Conservation (phyloP, 495 filamentous ascomycete genomes). For the Neurospora tetrasperma region DNA sequence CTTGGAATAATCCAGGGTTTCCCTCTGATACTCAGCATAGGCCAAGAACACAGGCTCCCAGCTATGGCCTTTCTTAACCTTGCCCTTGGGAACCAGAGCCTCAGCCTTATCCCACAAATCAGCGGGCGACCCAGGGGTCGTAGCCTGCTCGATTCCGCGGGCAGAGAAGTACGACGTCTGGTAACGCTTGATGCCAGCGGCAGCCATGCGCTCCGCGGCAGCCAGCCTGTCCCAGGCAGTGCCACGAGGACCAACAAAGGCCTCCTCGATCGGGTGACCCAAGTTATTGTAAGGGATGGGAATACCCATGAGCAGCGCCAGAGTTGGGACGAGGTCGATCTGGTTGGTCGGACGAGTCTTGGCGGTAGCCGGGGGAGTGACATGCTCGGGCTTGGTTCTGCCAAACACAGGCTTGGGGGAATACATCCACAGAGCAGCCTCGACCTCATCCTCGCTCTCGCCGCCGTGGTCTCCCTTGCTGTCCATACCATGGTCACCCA, state of each 20-base stretch:
- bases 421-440: constrained; percentile 98
- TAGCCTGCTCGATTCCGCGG: constrained; percentile 51
- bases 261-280: constrained; percentile 89
- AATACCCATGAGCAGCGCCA: constrained; percentile 76
- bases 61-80: constrained; percentile 17
- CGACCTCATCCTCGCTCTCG: constrained; percentile 87
- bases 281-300: constrained; percentile 97
- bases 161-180: constrained; percentile 50
- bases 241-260: constrained; percentile 61
- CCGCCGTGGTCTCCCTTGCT: constrained; percentile 93
- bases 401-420: constrained; percentile 78
- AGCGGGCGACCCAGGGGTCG: constrained; percentile 43
- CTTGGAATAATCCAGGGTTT: constrained; percentile 73
- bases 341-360: constrained; percentile 79
- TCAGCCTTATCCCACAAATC: constrained; percentile 46
- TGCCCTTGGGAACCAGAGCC: constrained; percentile 17
- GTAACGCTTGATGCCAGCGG: constrained; percentile 83
- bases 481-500: constrained; percentile 99
- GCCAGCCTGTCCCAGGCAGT: constrained; percentile 66
- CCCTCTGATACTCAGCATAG: constrained; percentile 63
- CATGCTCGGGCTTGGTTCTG: constrained; percentile 49
- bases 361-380: constrained; percentile 58
- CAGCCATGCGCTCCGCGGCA: constrained; percentile 61
- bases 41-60: constrained; percentile 40
- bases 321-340: constrained; percentile 89